A percentile compares a stretch with the other conserved stretches of the same genome.
These are phyloP conservation scores for Diaporthe ilicicola DNA, from an alignment of 2,329 filamentous ascomycete species.

Conservation along the genomic window DNA sequence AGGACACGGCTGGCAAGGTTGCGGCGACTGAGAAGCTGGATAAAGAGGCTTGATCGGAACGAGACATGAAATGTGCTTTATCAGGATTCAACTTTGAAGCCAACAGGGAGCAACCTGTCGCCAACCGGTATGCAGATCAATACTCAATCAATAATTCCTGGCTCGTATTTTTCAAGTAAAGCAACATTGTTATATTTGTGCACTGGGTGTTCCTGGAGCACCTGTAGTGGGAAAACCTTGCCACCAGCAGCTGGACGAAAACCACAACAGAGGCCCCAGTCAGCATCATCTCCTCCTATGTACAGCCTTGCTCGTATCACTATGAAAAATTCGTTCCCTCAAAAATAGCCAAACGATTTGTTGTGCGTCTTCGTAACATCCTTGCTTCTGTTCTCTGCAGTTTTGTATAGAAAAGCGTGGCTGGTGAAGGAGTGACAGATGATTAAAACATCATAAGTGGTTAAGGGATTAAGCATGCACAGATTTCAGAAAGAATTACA, in stretches of 20 bases:
- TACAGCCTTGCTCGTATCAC: neutral
- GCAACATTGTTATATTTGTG: neutral
- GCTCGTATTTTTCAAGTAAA: neutral
- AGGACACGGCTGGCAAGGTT: neutral
- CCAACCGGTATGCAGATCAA: neutral
- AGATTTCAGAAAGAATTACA: neutral
- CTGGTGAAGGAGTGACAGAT: neutral
- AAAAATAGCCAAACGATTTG: neutral
- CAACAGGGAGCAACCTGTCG: no score
- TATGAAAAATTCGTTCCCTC: no score
- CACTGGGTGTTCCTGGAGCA: neutral
- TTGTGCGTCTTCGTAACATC: neutral
- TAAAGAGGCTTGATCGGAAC: neutral
- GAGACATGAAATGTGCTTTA: no score
- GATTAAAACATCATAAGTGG: neutral
- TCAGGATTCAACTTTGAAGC: no score
- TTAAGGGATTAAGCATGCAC: neutral
- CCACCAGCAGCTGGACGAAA: neutral
- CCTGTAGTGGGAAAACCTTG: neutral
- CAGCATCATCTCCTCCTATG: neutral
- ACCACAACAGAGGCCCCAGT: neutral
- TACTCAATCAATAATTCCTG: neutral
- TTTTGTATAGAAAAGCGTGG: neutral
- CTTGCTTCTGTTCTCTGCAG: neutral
- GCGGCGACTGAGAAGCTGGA: conserved; percentile 10